Conservation (phyloP, 305 asterid genomes). For the Fraxinus sp. region DNA sequence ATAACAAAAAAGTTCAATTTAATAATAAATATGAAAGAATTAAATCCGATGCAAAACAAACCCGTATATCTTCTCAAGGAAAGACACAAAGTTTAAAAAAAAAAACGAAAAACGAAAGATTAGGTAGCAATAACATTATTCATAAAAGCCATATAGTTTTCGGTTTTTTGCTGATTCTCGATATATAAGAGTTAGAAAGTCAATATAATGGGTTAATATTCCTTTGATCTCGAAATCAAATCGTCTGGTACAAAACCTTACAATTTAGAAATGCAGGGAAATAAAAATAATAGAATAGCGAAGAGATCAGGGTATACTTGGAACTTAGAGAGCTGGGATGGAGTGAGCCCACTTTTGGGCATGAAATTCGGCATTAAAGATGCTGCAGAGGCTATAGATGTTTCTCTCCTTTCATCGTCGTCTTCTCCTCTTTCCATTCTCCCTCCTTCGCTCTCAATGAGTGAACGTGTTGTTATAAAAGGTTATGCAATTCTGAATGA, state of each 20-base stretch:
- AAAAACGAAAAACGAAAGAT: not conserved
- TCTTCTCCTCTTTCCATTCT: conserved; percentile 30
- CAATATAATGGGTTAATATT: not conserved
- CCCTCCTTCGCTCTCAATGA: not conserved
- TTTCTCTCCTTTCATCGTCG: conserved; percentile 59
- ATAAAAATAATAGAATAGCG: not conserved
- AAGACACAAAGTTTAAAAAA: not conserved
- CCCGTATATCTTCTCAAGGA: not conserved
- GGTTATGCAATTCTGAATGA: not conserved
- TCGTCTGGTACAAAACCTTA: not conserved
- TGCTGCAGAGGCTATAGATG: conserved; percentile 57
- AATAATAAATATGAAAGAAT: not conserved
- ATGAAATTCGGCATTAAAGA: conserved; percentile 56
- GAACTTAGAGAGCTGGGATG: conserved; percentile 69
- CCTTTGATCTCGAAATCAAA: not conserved
- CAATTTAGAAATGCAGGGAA: not conserved
- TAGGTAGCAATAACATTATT: not conserved
- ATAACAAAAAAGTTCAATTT: not conserved
- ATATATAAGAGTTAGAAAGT: not conserved
- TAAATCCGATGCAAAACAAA: not conserved
- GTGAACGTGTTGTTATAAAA: not conserved
- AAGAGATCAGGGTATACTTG: conserved; percentile 38
- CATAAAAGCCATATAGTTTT: conserved; percentile 9
- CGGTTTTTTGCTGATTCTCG: conserved; percentile 3
- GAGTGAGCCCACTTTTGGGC: conserved; percentile 40